Evolutionary conservation across 2,329 filamentous ascomycete species (phyloP), one percentile per base, ranked within the genome.

Genomic region (Monosporascus sp.): DNA sequence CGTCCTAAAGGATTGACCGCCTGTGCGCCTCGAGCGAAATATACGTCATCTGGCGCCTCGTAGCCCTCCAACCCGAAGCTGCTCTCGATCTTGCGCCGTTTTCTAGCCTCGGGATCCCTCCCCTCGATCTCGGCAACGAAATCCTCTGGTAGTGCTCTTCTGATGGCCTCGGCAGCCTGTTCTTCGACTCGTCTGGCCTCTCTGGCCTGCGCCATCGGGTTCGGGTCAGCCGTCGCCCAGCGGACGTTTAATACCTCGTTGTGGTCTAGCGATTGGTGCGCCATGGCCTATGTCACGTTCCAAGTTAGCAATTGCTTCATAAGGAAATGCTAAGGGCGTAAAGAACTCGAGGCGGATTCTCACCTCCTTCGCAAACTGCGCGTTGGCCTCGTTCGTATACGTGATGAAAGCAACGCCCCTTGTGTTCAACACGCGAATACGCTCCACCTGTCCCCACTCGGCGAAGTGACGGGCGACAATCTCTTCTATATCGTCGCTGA

Each of bases 191-290:
- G 81, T 40, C 88, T 80, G 3, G 88, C 93, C 72, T 99, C 94
- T 55, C 95, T 82, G 59, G 95, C 95, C 70, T 96, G 91, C 2
- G 93, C 91, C 77, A 94, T 86, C 0, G 94, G 94, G 62, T 99
- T 99, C 1, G 94, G 94, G 67, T 99, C 94, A 7, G 91, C 88
- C 0, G 94, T 99, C 43, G 94, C 94, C 94, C 94, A 99, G 58
- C 95, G 82, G 48, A 99, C 92, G 70, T 99, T 99, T 26, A 99
- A 75, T 22, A 97, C 86, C 72, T 99, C 94, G 58, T 85, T 87
- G 70, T 97, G 88, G 65, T 99, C 94, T 27, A 99, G 77, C 1
- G 85, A 84, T 73, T 99, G 94, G 67, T 97, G 91, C 5, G 91
- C 89, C 93, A 99, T 97, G 1, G 94, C 89, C 70, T 96, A 27